Conservation (phyloP, 2,329 filamentous ascomycete genomes). For the Huntiella moniliformis region DNA sequence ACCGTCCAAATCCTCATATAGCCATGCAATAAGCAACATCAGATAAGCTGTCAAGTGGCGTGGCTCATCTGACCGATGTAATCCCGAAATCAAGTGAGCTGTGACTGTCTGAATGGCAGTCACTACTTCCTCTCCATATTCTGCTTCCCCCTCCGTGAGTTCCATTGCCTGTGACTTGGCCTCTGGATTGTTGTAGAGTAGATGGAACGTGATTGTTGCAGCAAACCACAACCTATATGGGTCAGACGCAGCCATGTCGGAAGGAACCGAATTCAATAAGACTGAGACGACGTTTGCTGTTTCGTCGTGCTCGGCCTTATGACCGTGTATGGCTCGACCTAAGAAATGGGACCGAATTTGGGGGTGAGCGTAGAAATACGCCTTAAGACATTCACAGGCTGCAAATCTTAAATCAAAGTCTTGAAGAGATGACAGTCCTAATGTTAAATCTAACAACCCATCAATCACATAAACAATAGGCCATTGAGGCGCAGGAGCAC, state of each 20-base stretch:
- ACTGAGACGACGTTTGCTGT: conserved; percentile 78
- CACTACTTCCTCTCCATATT: conserved; percentile 81
- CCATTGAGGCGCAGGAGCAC: conserved; percentile 13
- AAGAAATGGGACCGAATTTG: conserved; percentile 76
- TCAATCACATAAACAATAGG: conserved; percentile 76
- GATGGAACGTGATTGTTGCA: conserved; percentile 65
- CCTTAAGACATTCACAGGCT: conserved; percentile 77
- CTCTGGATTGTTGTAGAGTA: conserved; percentile 61
- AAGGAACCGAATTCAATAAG: conserved; percentile 46
- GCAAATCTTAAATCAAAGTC: conserved; percentile 68
- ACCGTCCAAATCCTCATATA: conserved; percentile 80
- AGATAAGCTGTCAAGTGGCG: conserved; percentile 68
- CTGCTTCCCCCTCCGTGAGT: conserved; percentile 75
- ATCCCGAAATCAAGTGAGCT: conserved; percentile 63
- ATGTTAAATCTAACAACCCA: conserved; percentile 64
- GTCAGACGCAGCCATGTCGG: conserved; percentile 43
- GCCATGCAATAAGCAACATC: conserved; percentile 74
- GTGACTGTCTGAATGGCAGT: conserved; percentile 81
- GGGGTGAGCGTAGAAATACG: conserved; percentile 70
- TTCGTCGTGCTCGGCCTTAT: conserved; percentile 57
- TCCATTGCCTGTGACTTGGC: conserved; percentile 65
- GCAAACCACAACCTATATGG: conserved; percentile 86
- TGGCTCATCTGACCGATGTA: conserved; percentile 60
- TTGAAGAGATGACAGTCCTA: conserved; percentile 46
- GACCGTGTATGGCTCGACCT: conserved; percentile 71